Evolutionary conservation across 768 basidiomycete species (phyloP), one percentile per base, ranked within the genome.

Genomic region (Amanita fuliginea): DNA sequence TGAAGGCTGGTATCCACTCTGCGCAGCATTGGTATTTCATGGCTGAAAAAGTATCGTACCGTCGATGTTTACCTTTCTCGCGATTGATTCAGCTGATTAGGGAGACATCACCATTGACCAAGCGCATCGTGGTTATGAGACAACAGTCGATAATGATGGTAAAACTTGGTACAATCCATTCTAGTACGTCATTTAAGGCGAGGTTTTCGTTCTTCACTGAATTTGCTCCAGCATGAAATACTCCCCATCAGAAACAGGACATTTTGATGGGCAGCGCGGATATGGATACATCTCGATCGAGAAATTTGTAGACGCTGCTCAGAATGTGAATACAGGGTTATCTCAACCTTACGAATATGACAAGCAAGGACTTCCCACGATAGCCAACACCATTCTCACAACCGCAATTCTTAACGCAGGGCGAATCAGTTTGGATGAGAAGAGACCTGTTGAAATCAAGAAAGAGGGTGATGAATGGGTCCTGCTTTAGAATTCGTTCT

Each of bases 11-110:
- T n/a, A 75, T 95, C 7, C 91, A 94, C 63, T 83, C 86, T 6
- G 85, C 83, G 35, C 92, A 96, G 59, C 83, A 89, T 59, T 94
- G 88, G 86, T 91, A 94, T 66, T 94, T 93, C 67, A 89, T 94
- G 86, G 92, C 77, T 43, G 85, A 89, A 69, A 94, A 89, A 74
- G 89, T 81, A 47, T 40, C 35, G 47, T 16, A 30, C 30, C n/a
- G 37, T 51, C 43, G 11, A 34, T 16, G 5, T n/a, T 28, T 4
- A 13, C 19, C 49, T 33, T 54, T 49, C 39, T 18, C 10, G 13
- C 16, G 19, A 39, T 19, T 39, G 18, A 39, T 40, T 57, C 34
- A 37, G 19, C 30, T 24, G 52, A 18, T 62, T 9, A 91, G 88
- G 93, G 93, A 19, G 93, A 95, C 55, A 87, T 95, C 62, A 79